Percentiles rank a stretch among this genome's conserved stretches.
Evolutionary conservation across 2,329 filamentous ascomycete species (phyloP).

Genomic region (Phialocephala subalpina): DNA sequence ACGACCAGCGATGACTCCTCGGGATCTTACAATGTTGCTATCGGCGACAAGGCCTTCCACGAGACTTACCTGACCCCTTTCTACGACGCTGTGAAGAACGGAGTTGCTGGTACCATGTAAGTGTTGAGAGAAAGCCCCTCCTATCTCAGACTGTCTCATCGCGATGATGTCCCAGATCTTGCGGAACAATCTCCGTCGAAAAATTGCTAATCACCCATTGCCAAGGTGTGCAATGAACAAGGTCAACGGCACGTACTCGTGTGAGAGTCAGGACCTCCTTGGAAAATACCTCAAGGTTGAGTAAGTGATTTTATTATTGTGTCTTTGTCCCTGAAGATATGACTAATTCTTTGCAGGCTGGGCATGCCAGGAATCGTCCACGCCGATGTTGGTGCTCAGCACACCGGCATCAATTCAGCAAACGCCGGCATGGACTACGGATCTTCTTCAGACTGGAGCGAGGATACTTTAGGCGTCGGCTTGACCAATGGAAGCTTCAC

Average conservation of each 20-base stretch:
- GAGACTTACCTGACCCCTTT: constrained; percentile 74
- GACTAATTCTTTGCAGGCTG: constrained; percentile 3
- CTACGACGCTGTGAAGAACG: constrained; percentile 65
- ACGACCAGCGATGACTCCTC: background rate
- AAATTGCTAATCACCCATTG: too few relatives aligned
- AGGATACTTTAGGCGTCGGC: constrained; percentile 15
- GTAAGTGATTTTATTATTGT: too few relatives aligned
- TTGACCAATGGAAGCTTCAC: constrained; percentile 30
- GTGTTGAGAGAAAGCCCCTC: background rate
- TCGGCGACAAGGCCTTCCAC: constrained; percentile 71
- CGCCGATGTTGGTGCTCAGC: constrained; percentile 19
- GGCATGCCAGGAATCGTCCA: constrained; percentile 23
- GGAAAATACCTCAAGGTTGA: constrained; percentile 43
- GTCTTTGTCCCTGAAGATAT: too few relatives aligned
- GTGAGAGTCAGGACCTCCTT: constrained; percentile 22
- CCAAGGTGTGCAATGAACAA: constrained; percentile 70
- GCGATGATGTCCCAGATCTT: too few relatives aligned
- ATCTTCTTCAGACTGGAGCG: constrained; percentile 19
- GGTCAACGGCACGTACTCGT: constrained; percentile 36
- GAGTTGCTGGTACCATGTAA: constrained; percentile 76
- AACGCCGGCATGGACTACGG: constrained; percentile 25
- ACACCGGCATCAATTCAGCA: constrained; percentile 21
- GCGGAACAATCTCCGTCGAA: background rate
- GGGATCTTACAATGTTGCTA: constrained; percentile 59
- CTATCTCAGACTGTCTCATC: too few relatives aligned